Evolutionary conservation across 2,329 filamentous ascomycete genomes (phyloP), one percentile per base, ranked within the genome.

Genomic region (Cryphonectria naterciae): DNA sequence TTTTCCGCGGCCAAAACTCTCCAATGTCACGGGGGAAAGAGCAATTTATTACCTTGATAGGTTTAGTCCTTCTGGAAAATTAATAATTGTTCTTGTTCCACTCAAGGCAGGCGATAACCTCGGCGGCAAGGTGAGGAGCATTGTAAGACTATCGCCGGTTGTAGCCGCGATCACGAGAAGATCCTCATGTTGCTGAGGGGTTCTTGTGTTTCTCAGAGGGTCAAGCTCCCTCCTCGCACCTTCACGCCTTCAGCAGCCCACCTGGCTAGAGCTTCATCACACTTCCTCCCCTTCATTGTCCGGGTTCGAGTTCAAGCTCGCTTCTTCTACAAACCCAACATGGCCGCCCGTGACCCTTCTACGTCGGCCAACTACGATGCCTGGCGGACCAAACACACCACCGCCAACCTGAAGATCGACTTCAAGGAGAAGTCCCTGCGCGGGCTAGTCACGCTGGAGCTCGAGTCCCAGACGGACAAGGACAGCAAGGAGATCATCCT

Each of bases 351-450:
- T 77, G 95, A 98, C 82, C 94, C 94, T 68, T 97, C 94, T 80
- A 98, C 96, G 37, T 83, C 96, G 71, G 92, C 93, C 79, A 98
- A 98, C 84, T 98, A 98, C 82, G 90, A 93, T 80, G 90, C 92
- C 69, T 98, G 94, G 90, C 86, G 89, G 73, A 97, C 93, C 25
- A 90, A 87, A 79, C 94, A 98, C 83, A 96, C 94, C 28, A 91
- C 89, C 28, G 92, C 93, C 70, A 90, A 92, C 80, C 89, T 98
- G 77, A 89, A 90, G 75, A 91, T 98, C 76, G 90, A 97, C 77
- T 99, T 98, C 80, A 88, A 92, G 72, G 86, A 89, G 78, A 93
- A 94, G 84, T 86, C 88, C 68, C 86, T 98, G 74, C 88, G 87
- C 72, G 96, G 96, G 35, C 91, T 88, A 74, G 93, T 98, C 35